Evolutionary conservation across 148 eudicot species (phyloP), one percentile per base, ranked within the genome.

Genomic region (Agrostemma githago): DNA sequence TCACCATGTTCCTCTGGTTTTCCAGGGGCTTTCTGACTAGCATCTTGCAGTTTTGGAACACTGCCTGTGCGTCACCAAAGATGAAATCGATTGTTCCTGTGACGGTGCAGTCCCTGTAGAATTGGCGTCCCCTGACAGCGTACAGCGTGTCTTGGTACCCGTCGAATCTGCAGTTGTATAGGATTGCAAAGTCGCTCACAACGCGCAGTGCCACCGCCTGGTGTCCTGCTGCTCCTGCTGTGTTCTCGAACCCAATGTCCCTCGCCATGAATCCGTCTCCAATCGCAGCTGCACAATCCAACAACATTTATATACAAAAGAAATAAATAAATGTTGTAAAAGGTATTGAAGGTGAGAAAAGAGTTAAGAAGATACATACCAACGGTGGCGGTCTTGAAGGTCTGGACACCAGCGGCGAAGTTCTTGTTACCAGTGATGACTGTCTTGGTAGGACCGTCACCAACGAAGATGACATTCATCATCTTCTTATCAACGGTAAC

Each of bases 61-160:
- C 79, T 0, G 86, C 86, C 2, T 73, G 71, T 1, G 91, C 89
- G 42, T 90, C 89, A 0, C 96, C 96, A 37, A 84, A 87, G 72
- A 90, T 82, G 86, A 89, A 85, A 79, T 90, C 92, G 5, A 89
- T 80, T 62, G 89, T 87, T 5, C 96, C 96, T 0, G 84, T 56
- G 79, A 90, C 60, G 42, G 73, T 75, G 72, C 89, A 87, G 63
- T 85, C 91, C 7, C 96, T 83, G 79, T 81, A 90, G 84, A 82
- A 90, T 38, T 90, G 96, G 9, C 92, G 85, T 14, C 83, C 83
- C 6, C 83, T 48, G 0, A 80, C 79, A 44, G 83, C 78, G 66
- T 80, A 80, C 16, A 83, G 74, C 8, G 86, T 78, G 75, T 83
- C 81, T 75, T 81, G 83, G 73, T 75, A 48, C 3, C 86, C 86